Evolutionary conservation across 257 asterid genomes (phyloP), one percentile per base, ranked within the genome.

Genomic region (Petunia secreta): DNA sequence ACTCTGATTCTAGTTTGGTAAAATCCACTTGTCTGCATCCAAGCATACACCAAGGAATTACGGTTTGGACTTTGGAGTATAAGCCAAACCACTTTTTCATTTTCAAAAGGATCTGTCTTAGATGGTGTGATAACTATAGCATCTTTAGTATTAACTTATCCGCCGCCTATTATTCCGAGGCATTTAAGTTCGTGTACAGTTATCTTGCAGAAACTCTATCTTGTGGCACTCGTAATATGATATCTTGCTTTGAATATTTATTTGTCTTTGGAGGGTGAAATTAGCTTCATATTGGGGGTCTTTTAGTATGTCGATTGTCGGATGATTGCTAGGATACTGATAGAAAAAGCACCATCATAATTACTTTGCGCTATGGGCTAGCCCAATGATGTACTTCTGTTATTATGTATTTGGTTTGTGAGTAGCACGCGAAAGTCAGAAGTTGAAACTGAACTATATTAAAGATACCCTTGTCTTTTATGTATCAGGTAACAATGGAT

Each of bases 231-330:
- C 11, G 46, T 44, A 50, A 50, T 73, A 2, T 73, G 34, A 48
- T 73, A 48, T 73, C 34, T 44, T 62, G 50, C 43, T 73, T 50
- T 50, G 44, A 50, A 62, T 50, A 50, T 52, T 73, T 34, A 11
- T 10, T 50, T 36, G 25, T 73, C 78, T 40, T 10, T 60, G 25
- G 62, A 48, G 60, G 41, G 6, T 5, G 2, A 25, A 6, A 37
- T 48, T 71, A 48, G 60, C 77, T 71, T 71, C 77, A 48, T 10
- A 50, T 5, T 48, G 58, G 75, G 41, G 46, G 44, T 48, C 77
- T 48, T 25, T 46, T 25, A 71, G 58, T 43, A 25, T 13, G 43
- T 43, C n/a, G n/a, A n/a, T n/a, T n/a, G n/a, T n/a, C 0, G 43
- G 2, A 71, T 7, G 43, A 71, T 48, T 71, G 43, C 10, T 48